Base-by-base conservation (phyloP, 768 basidiomycete species). In the Steccherinum ochraceum region DNA sequence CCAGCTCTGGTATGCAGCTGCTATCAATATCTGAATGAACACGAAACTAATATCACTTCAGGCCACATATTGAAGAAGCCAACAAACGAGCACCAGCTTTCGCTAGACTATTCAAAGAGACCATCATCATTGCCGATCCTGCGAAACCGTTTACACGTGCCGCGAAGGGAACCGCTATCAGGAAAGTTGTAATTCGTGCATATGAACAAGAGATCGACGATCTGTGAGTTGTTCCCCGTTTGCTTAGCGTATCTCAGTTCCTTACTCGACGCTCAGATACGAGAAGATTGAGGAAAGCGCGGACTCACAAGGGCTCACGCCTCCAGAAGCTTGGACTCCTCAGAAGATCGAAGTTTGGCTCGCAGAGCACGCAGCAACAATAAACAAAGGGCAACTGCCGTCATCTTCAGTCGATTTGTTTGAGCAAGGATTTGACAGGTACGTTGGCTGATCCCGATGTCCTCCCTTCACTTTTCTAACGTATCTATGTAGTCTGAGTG, bases 381-480 rank as follows among this genome's bases (percentile, higher is more conserved):
- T 55, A 24, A 52, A 55, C 41, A 24, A 39, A 2, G 47, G 45
- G 2, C 11, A 19, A n/a, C 24, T 10, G 1, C 25, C 48, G 13
- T 35, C 26, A 3, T 18, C 47, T 10, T 12, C 40, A 2, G 19
- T 27, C 4, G 64, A 65, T 47, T 27, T 69, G 13, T 65, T 66
- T 35, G 59, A 66, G n/a, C 70, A 71, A 44, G 68, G 66, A 1
- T 68, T 69, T 21, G 69, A 72, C 44, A 70, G 68, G 68, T 64
- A 4, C 21, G 55, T 40, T n/a, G n/a, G n/a, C 27, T 27, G n/a
- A n/a, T n/a, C n/a, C n/a, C n/a, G n/a, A n/a, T n/a, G n/a, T n/a
- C n/a, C n/a, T n/a, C n/a, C 16, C 7, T 18, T 11, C 19, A 11
- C 19, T n/a, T n/a, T 19, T 43, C 21, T 43, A 19, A n/a, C 21